phyloP scores from a whole-genome alignment of 495 filamentous ascomycete genomes.

The Collariella sp. region DNA sequence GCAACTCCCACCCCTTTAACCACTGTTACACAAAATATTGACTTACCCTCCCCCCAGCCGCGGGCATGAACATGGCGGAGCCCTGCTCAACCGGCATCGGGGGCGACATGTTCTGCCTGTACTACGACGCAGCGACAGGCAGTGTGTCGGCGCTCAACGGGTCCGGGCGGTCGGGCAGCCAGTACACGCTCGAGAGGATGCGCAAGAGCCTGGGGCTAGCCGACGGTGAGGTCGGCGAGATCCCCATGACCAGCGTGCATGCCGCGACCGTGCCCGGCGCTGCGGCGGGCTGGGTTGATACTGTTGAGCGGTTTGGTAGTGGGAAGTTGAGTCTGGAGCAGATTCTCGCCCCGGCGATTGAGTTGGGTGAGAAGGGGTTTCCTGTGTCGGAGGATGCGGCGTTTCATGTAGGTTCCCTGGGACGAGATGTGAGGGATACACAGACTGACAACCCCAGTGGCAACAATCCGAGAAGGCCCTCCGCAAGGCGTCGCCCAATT shows the following conservation, averaged over 20 bases:
- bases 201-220: constrained; percentile 59
- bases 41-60: constrained; percentile 41
- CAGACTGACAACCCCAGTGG: constrained; percentile 53
- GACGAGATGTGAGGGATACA: too few species aligned
- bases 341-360: constrained; percentile 74
- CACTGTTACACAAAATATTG: neutral
- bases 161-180: constrained; percentile 70
- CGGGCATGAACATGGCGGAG: constrained; percentile 87
- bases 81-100: constrained; percentile 93
- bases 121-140: constrained; percentile 74
- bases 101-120: constrained; percentile 96
- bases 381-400: constrained; percentile 77
- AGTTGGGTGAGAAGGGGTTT: constrained; percentile 81
- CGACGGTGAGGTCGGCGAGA: constrained; percentile 50
- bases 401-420: constrained; percentile 52
- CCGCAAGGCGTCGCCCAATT: constrained; percentile 69
- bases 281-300: constrained; percentile 89
- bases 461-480: constrained; percentile 49
- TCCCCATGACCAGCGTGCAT: constrained; percentile 71
- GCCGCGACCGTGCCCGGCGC: constrained; percentile 83
- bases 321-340: constrained; percentile 71
- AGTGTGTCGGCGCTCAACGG: constrained; percentile 83
- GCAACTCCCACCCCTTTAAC: neutral
- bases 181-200: constrained; percentile 59
- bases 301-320: constrained; percentile 84